These are phyloP conservation scores for Ogataea corticis DNA, from an alignment of 805 yeast genomes.

Conservation along the genomic window DNA sequence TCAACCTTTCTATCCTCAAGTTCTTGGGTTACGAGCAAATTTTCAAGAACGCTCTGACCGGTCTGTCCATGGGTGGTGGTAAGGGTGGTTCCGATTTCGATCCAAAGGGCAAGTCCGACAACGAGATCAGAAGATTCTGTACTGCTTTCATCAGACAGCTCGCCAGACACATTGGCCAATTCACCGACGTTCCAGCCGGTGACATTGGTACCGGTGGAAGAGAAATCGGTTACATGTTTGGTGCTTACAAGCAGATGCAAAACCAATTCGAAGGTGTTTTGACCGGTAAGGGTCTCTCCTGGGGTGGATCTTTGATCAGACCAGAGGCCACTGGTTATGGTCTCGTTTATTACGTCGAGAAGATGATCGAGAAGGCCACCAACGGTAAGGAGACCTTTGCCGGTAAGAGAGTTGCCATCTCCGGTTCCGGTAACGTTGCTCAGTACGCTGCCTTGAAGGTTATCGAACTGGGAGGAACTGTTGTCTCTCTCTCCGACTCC, in stretches of 20 bases:
- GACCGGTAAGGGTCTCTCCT: constrained; percentile 95
- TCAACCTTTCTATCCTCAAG: constrained; percentile 90
- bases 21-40: constrained; percentile 98
- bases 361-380: constrained; percentile 94
- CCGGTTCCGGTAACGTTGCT: constrained; percentile 99
- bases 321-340: constrained; percentile 99
- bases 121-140: constrained; percentile 96
- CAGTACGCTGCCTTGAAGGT: constrained; percentile 98
- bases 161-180: constrained; percentile 93
- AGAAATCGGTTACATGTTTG: constrained; percentile 92
- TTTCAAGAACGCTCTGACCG: constrained; percentile 97
- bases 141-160: constrained; percentile 93
- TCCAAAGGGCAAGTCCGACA: constrained; percentile 92
- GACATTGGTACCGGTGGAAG: constrained; percentile 98
- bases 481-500: constrained; percentile 92
- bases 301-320: constrained; percentile 99
- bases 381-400: constrained; percentile 84
- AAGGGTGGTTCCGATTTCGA: constrained; percentile 99
- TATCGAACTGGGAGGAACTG: constrained; percentile 94
- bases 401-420: constrained; percentile 94
- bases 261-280: constrained; percentile 96
- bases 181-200: constrained; percentile 99
- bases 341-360: constrained; percentile 92
- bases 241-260: constrained; percentile 90
- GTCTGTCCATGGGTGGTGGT: constrained; percentile 98